Evolutionary conservation across 352 stramenopile genomes (phyloP), one percentile per base, ranked within the genome.

Genomic region (Globisporangium cederbergense): DNA sequence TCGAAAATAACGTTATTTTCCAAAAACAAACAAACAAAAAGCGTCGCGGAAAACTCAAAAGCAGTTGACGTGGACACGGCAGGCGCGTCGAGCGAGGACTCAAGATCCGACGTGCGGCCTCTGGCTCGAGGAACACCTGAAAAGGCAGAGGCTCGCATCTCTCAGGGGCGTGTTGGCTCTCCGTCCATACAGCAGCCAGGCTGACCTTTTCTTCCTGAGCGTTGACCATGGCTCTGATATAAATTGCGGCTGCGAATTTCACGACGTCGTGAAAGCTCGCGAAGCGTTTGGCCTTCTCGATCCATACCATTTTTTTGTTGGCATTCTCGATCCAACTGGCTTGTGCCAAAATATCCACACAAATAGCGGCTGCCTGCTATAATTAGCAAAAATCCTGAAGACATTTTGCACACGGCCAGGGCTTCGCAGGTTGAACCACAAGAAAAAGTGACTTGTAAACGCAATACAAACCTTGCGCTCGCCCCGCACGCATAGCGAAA

Each of bases 21-120:
- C 25, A 28, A 28, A 28, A 28, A 36, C 32, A 36, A 5, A 36
- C 32, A 36, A 5, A 36, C 32, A 36, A 36, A 36, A 63, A 63
- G 14, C 55, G 20, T 52, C n/a, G 18, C 10, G 1, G 34, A 25
- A 38, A 18, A 36, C 7, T 55, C 20, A 22, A 28, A 28, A 3
- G n/a, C 25, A 57, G 58, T 56, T 63, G 58, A 63, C 58, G 58
- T 63, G 58, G 58, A 63, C 58, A 63, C 45, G 58, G 25, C 36
- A 18, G 47, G 20, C 16, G 32, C 32, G 32, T 36, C 32, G 32
- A 36, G 32, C 4, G 32, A 36, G 32, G 32, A 9, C 36, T 42
- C 36, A 11, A 42, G 36, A 42, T 42, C 36, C 36, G 36, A 42
- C 36, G 36, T 42, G 36, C 11, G 36, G 3, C 9, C 36, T 11